Conservation (phyloP, 257 asterid genomes). For the Solanum corneliomulleri region DNA sequence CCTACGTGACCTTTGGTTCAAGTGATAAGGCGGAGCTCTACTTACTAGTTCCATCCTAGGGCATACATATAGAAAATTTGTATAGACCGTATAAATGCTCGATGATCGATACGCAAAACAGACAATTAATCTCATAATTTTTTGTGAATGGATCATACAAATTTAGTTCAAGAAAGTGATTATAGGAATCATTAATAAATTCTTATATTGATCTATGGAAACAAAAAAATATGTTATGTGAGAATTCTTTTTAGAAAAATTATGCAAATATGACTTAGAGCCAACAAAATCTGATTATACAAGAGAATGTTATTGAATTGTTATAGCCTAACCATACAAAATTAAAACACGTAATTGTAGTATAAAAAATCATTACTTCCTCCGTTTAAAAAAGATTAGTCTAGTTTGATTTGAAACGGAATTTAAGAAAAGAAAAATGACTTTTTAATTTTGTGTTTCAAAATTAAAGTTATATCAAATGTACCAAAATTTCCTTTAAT, state of each 20-base stretch:
- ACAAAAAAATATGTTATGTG: not conserved
- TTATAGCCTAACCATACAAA: not conserved
- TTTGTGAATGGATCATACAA: too few species aligned
- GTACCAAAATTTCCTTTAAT: too few species aligned
- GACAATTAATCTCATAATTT: too few species aligned
- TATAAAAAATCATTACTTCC: not conserved
- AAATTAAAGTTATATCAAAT: too few species aligned
- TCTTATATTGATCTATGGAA: not conserved
- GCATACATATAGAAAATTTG: not conserved
- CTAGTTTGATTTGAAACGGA: too few species aligned
- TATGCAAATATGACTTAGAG: not conserved
- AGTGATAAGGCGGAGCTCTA: not conserved
- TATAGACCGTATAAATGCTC: not conserved
- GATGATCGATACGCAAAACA: accelerated
- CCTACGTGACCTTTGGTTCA: not conserved
- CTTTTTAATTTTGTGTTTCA: too few species aligned
- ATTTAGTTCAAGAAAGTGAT: not conserved
- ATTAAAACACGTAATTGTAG: not conserved
- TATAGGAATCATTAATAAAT: too few species aligned
- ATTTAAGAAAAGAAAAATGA: too few species aligned
- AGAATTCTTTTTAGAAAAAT: not conserved
- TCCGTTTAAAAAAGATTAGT: too few species aligned
- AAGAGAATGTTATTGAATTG: not conserved
- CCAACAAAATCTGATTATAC: not conserved
- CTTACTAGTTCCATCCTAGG: not conserved